Evolutionary conservation across 2,329 filamentous ascomycete genomes (phyloP), one percentile per base, ranked within the genome.

Genomic region (Chaetomium olivaceum): DNA sequence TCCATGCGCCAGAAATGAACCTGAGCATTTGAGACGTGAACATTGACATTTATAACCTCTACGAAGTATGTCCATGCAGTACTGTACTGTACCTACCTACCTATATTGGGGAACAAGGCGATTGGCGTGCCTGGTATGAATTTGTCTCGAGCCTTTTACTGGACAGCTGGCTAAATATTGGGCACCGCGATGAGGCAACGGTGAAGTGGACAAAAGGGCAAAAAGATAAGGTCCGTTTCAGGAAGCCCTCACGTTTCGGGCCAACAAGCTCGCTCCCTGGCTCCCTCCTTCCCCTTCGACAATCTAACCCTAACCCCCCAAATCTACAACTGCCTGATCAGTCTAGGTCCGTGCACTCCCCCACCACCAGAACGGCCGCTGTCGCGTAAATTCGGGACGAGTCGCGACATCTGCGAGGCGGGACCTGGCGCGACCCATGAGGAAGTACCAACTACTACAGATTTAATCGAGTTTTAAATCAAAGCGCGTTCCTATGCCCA

Each of bases 331-430:
- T 43, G 39, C 39, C 19, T n/a, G 25, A 12, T 31, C n/a, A n/a
- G n/a, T 16, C 11, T 16, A 56, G 60, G 65, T 48, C 64, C 46
- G 67, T 67, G 64, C 67, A 27, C 64, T 48, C 65, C 68, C 67
- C 39, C 39, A 43, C 70, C 68, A 67, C 70, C 65, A 68, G 19
- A 58, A 65, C 33, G 33, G 36, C 36, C 33, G 23, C 50, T 62
- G 65, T 65, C 67, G 65, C 64, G 67, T 64, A 71, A 72, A 72
- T 72, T 70, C 67, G 61, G 25, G 64, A 62, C 14, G 54, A 19
- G 62, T 71, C 67, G 69, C 68, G 69, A 68, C 56, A 46, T 46
- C 56, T 58, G 43, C 48, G 27, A 51, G n/a, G 56, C 56, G 58
- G 58, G 56, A 64, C 39, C 60, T 57, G 60, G 50, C 63, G 64